phyloP scores from a whole-genome alignment of 2,329 filamentous ascomycete genomes.

The Madurella fahalii region DNA sequence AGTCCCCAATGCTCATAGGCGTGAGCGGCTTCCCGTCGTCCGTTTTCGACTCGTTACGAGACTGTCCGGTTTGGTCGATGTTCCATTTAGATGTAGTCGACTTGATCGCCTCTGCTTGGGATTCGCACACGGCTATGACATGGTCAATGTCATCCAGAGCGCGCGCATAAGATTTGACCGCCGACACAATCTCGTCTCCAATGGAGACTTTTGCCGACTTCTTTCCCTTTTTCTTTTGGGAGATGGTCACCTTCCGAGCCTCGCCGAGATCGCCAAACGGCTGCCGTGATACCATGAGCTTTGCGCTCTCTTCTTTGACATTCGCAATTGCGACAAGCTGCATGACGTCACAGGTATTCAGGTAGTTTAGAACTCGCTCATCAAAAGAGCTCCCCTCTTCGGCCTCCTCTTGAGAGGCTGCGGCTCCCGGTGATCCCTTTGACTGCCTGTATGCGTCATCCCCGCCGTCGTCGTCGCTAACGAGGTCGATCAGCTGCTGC shows the following conservation, averaged over 20 bases:
- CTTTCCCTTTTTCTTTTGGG: constrained; percentile 44
- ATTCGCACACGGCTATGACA: constrained; percentile 72
- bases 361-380: constrained; percentile 63
- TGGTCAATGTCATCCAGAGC: constrained; percentile 81
- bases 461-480: constrained; percentile 41
- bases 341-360: constrained; percentile 72
- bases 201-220: constrained; percentile 45
- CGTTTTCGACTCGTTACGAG: constrained; percentile 30
- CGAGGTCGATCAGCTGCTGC: constrained; percentile 23
- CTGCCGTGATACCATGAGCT: constrained; percentile 65
- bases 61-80: constrained; percentile 44
- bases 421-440: constrained; percentile 7
- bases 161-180: constrained; percentile 66
- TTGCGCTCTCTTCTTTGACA: constrained; percentile 64
- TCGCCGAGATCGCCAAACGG: constrained; percentile 67
- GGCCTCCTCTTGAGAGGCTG: constrained; percentile 6
- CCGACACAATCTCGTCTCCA: constrained; percentile 50
- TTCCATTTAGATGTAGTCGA: constrained; percentile 45
- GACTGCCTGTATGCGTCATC: constrained; percentile 28
- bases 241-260: constrained; percentile 60
- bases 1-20: constrained; percentile 35
- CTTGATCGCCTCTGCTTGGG: constrained; percentile 58
- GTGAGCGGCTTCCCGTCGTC: constrained; percentile 40
- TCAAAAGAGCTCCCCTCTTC: constrained; percentile 20
- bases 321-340: constrained; percentile 81